These are phyloP conservation scores for Kentomonas sorsogonicus DNA, from an alignment of 208 protist species.

Conservation along the genomic window DNA sequence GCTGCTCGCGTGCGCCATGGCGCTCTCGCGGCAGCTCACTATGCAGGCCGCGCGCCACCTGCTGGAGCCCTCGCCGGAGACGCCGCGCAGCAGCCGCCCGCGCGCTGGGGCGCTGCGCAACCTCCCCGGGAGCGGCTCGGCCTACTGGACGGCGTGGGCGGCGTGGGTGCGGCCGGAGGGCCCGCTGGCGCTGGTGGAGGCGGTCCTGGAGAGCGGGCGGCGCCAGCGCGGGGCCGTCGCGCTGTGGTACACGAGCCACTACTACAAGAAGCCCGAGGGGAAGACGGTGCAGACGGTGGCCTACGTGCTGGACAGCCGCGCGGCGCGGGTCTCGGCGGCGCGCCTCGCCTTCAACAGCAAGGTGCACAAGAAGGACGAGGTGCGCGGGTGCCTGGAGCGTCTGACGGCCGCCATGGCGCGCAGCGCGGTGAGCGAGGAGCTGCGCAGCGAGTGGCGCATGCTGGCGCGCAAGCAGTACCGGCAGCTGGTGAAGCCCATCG, in stretches of 20 bases:
- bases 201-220: slow-evolving; percentile 19
- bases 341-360: slow-evolving; percentile 30
- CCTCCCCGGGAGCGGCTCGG: too few species aligned
- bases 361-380: slow-evolving; percentile 28
- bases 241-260: slow-evolving; percentile 35
- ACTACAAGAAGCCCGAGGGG: slow-evolving; percentile 23
- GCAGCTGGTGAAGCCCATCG: slow-evolving; percentile 52
- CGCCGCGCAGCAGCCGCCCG: too few species aligned
- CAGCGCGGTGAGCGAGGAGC: slow-evolving; percentile 4
- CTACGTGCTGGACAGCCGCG: slow-evolving; percentile 31
- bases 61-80: too few species aligned
- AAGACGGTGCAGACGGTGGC: slow-evolving; percentile 34
- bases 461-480: slow-evolving; percentile 48
- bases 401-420: not conserved
- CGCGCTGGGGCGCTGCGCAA: too few species aligned
- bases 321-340: slow-evolving; percentile 20
- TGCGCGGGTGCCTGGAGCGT: slow-evolving; percentile 12
- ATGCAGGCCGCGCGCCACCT: too few species aligned
- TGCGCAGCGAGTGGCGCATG: slow-evolving; percentile 26
- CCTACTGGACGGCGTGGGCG: too few species aligned
- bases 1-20: too few species aligned
- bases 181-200: too few species aligned
- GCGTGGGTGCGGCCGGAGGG: too few species aligned
- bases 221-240: slow-evolving; percentile 21
- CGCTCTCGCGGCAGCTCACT: too few species aligned